A percentile compares a stretch with the other conserved stretches of the same genome.
phyloP scores from a whole-genome alignment of 306 rosid species.

The Erythrophleum fordii region DNA sequence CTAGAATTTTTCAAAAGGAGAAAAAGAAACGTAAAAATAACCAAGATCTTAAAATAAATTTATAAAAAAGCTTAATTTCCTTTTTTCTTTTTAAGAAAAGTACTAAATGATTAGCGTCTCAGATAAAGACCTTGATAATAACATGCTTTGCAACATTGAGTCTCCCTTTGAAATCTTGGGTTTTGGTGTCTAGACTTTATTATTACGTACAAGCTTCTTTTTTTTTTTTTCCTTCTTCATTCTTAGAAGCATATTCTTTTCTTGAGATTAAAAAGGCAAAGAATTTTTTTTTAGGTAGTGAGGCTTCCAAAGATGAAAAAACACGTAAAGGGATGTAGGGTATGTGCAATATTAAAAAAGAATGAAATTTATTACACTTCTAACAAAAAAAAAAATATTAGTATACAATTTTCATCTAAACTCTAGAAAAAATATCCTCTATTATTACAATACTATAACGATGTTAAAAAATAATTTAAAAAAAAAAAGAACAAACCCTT shows the following conservation, averaged over 20 bases:
- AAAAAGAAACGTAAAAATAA: no score
- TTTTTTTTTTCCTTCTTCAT: no score
- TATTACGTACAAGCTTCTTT: no score
- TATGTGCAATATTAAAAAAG: neutral
- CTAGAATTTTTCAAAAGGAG: no score
- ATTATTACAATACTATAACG: no score
- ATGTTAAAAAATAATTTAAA: no score
- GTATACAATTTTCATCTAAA: neutral
- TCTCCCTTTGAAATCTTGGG: neutral
- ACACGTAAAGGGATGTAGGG: neutral
- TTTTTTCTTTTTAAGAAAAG: no score
- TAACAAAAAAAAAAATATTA: neutral
- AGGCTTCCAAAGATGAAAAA: neutral
- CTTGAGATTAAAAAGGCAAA: neutral
- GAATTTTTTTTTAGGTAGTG: neutral
- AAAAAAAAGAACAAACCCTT: no score
- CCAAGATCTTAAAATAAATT: no score
- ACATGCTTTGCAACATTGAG: neutral
- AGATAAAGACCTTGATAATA: neutral
- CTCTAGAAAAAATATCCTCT: neutral
- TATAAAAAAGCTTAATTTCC: no score
- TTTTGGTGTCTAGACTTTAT: no score
- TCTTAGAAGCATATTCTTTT: neutral
- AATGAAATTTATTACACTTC: neutral
- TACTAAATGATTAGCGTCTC: no score